Conservation (phyloP, 306 rosid species). For the Psophocarpus tetragonolobus region DNA sequence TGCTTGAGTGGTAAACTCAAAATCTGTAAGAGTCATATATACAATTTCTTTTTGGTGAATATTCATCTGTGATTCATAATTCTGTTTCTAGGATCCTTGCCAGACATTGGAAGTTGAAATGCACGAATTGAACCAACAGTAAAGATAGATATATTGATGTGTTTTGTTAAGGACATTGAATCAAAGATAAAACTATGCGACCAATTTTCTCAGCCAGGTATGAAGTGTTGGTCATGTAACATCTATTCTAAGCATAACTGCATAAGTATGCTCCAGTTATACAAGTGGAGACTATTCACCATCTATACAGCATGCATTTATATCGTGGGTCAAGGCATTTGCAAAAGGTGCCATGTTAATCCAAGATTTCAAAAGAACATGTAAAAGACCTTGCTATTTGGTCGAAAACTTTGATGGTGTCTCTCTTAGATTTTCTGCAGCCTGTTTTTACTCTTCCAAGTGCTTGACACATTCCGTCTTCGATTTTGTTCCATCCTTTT, state of each 20-base stretch:
- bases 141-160: neutral
- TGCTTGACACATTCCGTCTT: constrained; percentile 26
- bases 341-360: constrained; percentile 37
- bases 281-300: constrained; percentile 42
- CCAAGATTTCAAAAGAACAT: constrained; percentile 35
- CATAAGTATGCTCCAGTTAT: constrained; percentile 29
- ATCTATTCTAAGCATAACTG: constrained; percentile 18
- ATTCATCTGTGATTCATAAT: neutral
- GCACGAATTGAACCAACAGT: neutral
- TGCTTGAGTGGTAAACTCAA: neutral
- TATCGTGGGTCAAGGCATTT: constrained; percentile 25
- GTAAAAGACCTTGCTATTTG: constrained; percentile 42
- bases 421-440: constrained; percentile 24
- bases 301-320: constrained; percentile 35
- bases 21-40: neutral
- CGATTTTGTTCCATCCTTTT: constrained; percentile 31
- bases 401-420: constrained; percentile 35
- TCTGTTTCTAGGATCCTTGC: neutral
- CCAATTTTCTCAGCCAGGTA: constrained; percentile 5
- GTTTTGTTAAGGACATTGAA: neutral
- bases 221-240: constrained; percentile 16
- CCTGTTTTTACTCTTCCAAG: constrained; percentile 33
- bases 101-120: neutral
- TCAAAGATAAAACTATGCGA: neutral
- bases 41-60: neutral